phyloP scores from a whole-genome alignment of 441 rosid species.

The Euphorbia corollata region DNA sequence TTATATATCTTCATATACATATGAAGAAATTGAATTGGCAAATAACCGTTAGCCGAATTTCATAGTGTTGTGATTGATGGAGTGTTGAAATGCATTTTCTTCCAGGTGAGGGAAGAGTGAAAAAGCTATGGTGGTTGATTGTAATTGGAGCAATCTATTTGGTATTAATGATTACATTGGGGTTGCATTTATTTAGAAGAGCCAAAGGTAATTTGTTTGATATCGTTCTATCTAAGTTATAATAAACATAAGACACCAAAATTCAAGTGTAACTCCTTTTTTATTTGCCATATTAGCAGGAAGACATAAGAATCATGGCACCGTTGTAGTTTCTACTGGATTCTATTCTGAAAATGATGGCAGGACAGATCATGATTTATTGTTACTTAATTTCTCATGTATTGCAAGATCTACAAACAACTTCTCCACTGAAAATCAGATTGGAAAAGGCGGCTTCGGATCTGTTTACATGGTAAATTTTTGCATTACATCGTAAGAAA shows the following conservation, averaged over 20 bases:
- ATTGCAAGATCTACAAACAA: constrained; percentile 3
- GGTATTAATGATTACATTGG: background rate
- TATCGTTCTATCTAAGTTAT: background rate
- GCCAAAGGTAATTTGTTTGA: background rate
- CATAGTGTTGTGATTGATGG: background rate
- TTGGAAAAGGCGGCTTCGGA: constrained; percentile 11
- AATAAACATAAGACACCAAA: background rate
- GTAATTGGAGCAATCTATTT: background rate
- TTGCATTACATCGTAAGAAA: background rate
- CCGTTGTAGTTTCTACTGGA: background rate
- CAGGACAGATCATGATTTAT: background rate
- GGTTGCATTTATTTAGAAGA: background rate
- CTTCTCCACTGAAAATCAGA: background rate
- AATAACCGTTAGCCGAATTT: background rate
- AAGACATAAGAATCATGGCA: background rate
- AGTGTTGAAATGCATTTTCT: background rate
- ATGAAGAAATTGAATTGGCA: background rate
- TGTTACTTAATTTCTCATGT: background rate
- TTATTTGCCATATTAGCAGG: background rate
- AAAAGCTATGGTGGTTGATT: background rate
- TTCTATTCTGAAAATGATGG: background rate
- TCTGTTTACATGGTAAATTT: constrained; percentile 6
- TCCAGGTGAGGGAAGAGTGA: background rate
- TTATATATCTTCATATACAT: background rate
- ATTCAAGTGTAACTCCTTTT: background rate